Evolutionary conservation across 2,329 filamentous ascomycete genomes (phyloP).

Genomic region (Talaromyces amestolkiae): DNA sequence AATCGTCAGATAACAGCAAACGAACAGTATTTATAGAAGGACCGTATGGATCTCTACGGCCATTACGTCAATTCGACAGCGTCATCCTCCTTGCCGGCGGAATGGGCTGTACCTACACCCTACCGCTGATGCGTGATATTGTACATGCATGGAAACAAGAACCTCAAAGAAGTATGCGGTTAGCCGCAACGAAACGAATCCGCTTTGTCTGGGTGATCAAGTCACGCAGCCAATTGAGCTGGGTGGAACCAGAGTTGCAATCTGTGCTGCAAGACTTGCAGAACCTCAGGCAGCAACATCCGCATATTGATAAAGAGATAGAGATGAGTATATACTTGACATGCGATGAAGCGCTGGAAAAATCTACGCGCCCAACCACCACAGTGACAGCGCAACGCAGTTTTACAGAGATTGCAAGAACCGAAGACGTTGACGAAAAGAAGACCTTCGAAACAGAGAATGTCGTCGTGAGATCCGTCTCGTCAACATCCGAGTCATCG

Average conservation of each 20-base stretch:
- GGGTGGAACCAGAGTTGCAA: slow-evolving; percentile 54
- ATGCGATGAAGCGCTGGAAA: slow-evolving; percentile 47
- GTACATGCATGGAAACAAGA: slow-evolving; percentile 47
- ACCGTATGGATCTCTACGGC: slow-evolving; percentile 52
- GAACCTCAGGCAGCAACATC: slow-evolving; percentile 30
- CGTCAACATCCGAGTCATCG: slow-evolving; percentile 19
- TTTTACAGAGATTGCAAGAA: neutral
- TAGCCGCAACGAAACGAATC: slow-evolving; percentile 49
- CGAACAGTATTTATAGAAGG: slow-evolving; percentile 53
- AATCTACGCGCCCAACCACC: neutral
- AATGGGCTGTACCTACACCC: slow-evolving; percentile 59
- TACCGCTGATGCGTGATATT: slow-evolving; percentile 58
- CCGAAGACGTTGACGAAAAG: slow-evolving; percentile 9
- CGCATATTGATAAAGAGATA: slow-evolving; percentile 42
- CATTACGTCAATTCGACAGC: slow-evolving; percentile 60
- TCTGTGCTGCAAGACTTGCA: slow-evolving; percentile 45
- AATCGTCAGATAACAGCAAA: slow-evolving; percentile 17
- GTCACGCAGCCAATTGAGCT: slow-evolving; percentile 51
- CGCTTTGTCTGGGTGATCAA: slow-evolving; percentile 61
- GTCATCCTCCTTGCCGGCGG: slow-evolving; percentile 60
- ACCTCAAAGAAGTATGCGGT: slow-evolving; percentile 23
- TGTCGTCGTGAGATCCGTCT: slow-evolving; percentile 25
- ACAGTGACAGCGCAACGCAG: neutral
- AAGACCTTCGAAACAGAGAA: slow-evolving; percentile 25
- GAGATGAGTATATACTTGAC: slow-evolving; percentile 57